A percentile compares a stretch with the other conserved stretches of the same genome.
Conservation (phyloP, 2,329 filamentous ascomycete species). For the Beauveria sp. region DNA sequence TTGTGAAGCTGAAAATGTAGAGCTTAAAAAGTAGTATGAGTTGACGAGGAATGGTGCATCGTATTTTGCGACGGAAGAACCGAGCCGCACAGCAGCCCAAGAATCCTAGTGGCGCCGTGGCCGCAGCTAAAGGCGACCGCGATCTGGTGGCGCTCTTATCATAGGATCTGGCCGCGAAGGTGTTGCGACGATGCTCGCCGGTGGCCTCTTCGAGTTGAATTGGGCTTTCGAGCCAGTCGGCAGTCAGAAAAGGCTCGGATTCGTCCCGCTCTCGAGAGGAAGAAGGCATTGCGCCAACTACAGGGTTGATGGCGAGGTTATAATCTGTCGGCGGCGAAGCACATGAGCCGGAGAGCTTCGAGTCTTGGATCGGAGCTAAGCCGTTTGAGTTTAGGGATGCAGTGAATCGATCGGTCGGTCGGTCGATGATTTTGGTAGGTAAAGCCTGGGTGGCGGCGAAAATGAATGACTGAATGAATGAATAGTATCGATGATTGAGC, state of each 20-base stretch:
- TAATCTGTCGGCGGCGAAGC: not conserved
- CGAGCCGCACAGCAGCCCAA: conserved; percentile 2
- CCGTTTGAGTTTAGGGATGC: not conserved
- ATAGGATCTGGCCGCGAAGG: not conserved
- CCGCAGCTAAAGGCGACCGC: conserved; percentile 1
- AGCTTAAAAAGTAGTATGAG: conserved; percentile 17
- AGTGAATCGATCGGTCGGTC: too few species aligned
- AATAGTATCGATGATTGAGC: not conserved
- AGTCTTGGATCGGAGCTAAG: not conserved
- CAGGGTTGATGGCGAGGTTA: not conserved
- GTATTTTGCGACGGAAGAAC: conserved; percentile 1
- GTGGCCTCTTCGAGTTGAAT: not conserved
- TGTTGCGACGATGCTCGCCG: not conserved
- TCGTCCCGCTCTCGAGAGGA: not conserved
- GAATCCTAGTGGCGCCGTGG: not conserved
- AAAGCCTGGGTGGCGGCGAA: not conserved
- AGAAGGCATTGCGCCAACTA: not conserved
- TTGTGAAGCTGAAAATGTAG: conserved; percentile 20
- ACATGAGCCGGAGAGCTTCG: not conserved
- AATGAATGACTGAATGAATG: not conserved
- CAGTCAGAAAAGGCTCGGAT: not conserved
- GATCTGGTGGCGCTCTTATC: conserved; percentile 6
- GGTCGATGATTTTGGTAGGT: not conserved
- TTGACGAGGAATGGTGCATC: not conserved
- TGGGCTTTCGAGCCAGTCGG: not conserved